Percentiles rank a stretch among this genome's conserved stretches.
These are phyloP conservation scores for Pestalotiopsis sp. DNA, from an alignment of 2,329 filamentous ascomycete species.

Conservation along the genomic window DNA sequence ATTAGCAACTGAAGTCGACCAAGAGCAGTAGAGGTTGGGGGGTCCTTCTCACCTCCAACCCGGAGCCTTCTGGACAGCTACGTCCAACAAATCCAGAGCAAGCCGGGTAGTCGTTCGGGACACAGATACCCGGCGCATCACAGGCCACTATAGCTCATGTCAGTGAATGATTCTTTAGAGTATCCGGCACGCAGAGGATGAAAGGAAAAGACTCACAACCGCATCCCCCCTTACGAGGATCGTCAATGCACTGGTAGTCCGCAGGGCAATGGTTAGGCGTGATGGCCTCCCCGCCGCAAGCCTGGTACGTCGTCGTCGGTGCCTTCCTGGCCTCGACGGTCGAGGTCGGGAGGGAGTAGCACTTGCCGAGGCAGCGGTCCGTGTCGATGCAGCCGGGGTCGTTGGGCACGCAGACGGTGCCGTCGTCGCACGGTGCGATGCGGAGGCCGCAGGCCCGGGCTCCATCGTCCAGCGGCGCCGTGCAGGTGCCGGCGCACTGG, in stretches of 20 bases:
- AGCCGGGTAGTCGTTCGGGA: slow-evolving; percentile 2
- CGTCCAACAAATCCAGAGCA: slow-evolving; percentile 12
- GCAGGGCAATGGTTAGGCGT: slow-evolving; percentile 6
- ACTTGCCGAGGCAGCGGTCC: not conserved
- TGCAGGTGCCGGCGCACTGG: not conserved
- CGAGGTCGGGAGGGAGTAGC: not conserved
- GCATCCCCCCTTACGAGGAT: not conserved
- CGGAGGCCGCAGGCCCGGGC: not conserved
- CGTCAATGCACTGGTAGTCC: slow-evolving; percentile 12
- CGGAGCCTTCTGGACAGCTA: not conserved
- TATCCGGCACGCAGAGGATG: not conserved
- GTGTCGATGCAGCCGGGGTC: not conserved
- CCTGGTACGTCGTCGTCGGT: not conserved
- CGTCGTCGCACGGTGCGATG: not conserved
- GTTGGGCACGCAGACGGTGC: not conserved
- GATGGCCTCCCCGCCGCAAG: slow-evolving; percentile 14
- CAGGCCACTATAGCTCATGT: slow-evolving; percentile 1
- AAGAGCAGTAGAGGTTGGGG: not conserved
- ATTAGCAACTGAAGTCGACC: not conserved
- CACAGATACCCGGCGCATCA: slow-evolving; percentile 17
- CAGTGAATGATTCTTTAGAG: not conserved
- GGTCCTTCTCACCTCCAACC: not conserved
- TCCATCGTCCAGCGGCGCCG: not conserved
- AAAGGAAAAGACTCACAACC: not conserved
- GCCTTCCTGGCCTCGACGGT: not conserved